Evolutionary conservation across 805 yeast species (phyloP), one percentile per base, ranked within the genome.

Genomic region (Cyberlindnera mycetangii): DNA sequence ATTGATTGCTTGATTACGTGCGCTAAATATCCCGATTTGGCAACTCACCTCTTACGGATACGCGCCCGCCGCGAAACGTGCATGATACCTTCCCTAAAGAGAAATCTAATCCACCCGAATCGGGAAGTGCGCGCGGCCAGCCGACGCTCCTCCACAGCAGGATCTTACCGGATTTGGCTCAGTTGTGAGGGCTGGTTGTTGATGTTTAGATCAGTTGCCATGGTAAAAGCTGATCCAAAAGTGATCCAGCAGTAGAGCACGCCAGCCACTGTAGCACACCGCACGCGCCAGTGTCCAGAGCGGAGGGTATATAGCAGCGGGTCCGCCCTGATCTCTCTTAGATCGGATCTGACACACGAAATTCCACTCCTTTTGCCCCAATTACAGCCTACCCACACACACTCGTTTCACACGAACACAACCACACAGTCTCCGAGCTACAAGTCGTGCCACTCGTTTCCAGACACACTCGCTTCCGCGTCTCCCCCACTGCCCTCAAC

Each of bases 21-120:
- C 20, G 31, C n/a, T 21, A 36, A 37, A 38, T 32, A 15, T 33
- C 47, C 50, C 4, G 19, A 42, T 42, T 32, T 15, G 47, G 45
- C 25, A 38, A 7, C n/a, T 11, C 1, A 3, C 38, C 37, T 9
- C 7, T 14, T 30, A 14, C 5, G 45, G 45, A 34, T 20, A n/a
- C 16, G 21, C 31, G 25, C 42, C 47, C 39, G 47, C 47, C 40
- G 40, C 38, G 22, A 16, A 18, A 25, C 6, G n/a, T 19, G 33
- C 32, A 31, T 34, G 22, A 14, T 28, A 24, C 24, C n/a, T 45
- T 37, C 45, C 49, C 20, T 11, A 31, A 40, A 5, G 20, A 37
- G 50, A 24, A 15, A 21, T 44, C 40, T 39, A 25, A 32, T 44
- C 47, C 43, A 44, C 19, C 47, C 47, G 33, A 38, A 44, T 44